Evolutionary conservation across 495 filamentous ascomycete species (phyloP).

Genomic region (Delitschia confertaspora): DNA sequence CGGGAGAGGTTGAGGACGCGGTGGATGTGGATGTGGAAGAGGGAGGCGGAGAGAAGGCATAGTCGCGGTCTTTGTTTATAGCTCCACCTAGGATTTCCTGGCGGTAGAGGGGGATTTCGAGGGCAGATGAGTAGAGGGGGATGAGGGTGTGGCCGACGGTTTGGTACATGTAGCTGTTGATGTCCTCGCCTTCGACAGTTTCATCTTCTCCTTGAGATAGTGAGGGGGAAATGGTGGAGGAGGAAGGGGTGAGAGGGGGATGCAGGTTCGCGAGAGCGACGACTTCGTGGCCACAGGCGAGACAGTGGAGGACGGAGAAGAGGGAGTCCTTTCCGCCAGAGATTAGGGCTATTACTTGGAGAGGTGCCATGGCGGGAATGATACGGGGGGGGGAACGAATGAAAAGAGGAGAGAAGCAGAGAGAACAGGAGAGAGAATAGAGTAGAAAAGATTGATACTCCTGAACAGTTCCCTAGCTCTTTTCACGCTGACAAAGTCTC

Average conservation of each 20-base stretch:
- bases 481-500: no score
- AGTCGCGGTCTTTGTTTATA: slow-evolving; percentile 55
- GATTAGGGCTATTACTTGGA: slow-evolving; percentile 84
- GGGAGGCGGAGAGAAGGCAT: slow-evolving; percentile 30
- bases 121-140: slow-evolving; percentile 70
- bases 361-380: slow-evolving; percentile 12
- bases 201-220: slow-evolving; percentile 10
- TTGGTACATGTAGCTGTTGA: slow-evolving; percentile 99
- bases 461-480: no score
- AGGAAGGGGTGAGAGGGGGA: no score
- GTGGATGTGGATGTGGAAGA: slow-evolving; percentile 9
- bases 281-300: slow-evolving; percentile 73
- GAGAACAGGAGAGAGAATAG: background rate
- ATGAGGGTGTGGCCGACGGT: slow-evolving; percentile 84
- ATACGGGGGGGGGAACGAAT: no score
- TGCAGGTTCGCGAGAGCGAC: slow-evolving; percentile 85
- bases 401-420: background rate
- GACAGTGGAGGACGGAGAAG: slow-evolving; percentile 83
- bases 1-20: background rate
- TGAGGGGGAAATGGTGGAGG: no score
- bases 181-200: slow-evolving; percentile 50
- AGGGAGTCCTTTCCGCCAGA: slow-evolving; percentile 97
- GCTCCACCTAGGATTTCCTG: slow-evolving; percentile 60
- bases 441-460: no score
- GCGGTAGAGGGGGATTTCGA: slow-evolving; percentile 72